Evolutionary conservation across 164 flowering plant genomes (phyloP).

Genomic region (Vitis riparia): DNA sequence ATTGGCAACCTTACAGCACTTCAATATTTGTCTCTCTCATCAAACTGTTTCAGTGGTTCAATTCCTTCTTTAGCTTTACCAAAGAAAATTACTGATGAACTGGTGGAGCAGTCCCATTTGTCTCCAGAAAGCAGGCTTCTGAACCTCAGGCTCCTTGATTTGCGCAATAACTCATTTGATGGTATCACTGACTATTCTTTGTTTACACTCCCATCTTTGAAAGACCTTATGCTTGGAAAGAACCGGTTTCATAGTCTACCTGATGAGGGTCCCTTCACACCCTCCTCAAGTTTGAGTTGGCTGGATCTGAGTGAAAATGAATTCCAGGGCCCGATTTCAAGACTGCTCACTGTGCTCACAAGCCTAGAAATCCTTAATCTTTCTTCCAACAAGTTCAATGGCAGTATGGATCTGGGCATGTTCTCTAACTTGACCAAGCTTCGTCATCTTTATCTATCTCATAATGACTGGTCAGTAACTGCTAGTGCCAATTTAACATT

Average conservation of each 20-base stretch:
- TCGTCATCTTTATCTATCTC: neutral
- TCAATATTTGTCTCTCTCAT: neutral
- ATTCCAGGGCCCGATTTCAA: neutral
- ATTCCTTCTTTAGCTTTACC: neutral
- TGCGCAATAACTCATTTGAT: no score
- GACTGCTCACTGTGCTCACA: neutral
- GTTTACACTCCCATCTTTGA: no score
- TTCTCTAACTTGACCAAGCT: neutral
- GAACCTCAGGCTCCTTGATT: no score
- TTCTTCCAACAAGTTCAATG: constrained; percentile 8
- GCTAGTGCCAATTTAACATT: no score
- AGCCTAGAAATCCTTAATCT: neutral
- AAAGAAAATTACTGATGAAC: neutral
- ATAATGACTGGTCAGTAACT: no score
- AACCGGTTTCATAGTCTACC: no score
- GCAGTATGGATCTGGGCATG: neutral
- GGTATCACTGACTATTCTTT: no score
- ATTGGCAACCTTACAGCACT: neutral
- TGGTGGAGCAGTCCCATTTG: no score
- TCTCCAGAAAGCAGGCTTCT: no score
- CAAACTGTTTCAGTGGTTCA: neutral
- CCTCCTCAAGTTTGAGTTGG: no score
- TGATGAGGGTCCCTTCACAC: no score
- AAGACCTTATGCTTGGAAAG: neutral
- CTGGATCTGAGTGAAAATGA: no score